Percentiles rank a stretch among this genome's conserved stretches.
Evolutionary conservation across 2,329 filamentous ascomycete species (phyloP).

Genomic region (Exophiala alcalophila): DNA sequence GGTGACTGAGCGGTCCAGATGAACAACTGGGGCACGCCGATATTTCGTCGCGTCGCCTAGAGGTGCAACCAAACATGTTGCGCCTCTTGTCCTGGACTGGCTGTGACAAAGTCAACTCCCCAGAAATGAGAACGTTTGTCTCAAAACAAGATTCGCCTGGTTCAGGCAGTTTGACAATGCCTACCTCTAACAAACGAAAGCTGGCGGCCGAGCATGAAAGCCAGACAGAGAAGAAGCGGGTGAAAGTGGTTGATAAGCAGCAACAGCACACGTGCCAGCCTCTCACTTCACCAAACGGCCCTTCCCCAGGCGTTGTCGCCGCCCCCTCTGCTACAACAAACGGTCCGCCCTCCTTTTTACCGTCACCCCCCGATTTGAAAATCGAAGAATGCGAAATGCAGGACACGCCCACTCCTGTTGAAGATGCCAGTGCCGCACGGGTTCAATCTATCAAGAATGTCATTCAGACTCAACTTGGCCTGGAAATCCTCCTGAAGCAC

Average conservation of each 20-base stretch:
- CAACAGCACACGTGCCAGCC: constrained; percentile 8
- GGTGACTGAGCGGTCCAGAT: constrained; percentile 24
- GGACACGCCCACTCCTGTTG: constrained; percentile 17
- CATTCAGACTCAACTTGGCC: constrained; percentile 81
- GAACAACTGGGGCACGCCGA: constrained; percentile 10
- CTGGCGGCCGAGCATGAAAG: constrained; percentile 33
- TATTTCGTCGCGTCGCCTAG: constrained; percentile 7
- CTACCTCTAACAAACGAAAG: constrained; percentile 55
- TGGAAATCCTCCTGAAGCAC: constrained; percentile 91
- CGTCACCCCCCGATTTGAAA: constrained; percentile 18
- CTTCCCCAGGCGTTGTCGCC: no score
- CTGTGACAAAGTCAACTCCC: constrained; percentile 45
- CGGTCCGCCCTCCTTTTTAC: constrained; percentile 19
- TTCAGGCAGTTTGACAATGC: constrained; percentile 12
- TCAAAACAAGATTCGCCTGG: constrained; percentile 33
- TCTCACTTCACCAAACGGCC: constrained; percentile 11
- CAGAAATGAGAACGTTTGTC: constrained; percentile 45
- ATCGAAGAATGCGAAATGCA: constrained; percentile 32
- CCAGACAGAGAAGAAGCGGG: constrained; percentile 22
- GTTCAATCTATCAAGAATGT: constrained; percentile 58
- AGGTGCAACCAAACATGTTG: constrained; percentile 40
- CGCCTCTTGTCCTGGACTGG: constrained; percentile 48
- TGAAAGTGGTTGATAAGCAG: constrained; percentile 14
- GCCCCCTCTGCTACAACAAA: constrained; percentile 23
- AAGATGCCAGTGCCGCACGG: constrained; percentile 18